A percentile compares a stretch with the other conserved stretches of the same genome.
phyloP scores from a whole-genome alignment of 1,284 basidiomycete genomes.

The Athelia psychrophila region DNA sequence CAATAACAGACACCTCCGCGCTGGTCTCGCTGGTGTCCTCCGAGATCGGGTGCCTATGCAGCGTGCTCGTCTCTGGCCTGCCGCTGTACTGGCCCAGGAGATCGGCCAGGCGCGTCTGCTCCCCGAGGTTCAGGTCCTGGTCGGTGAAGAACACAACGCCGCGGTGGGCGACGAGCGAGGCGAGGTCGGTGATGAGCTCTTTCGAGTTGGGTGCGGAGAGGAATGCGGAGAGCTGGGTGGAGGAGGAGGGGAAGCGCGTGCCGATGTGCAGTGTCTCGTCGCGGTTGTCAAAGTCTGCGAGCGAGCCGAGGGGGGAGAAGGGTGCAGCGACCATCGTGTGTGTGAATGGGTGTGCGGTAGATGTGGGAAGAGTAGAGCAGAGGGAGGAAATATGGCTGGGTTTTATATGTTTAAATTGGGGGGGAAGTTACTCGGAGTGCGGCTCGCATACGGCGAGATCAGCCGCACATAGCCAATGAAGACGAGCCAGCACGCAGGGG shows the following conservation, averaged over 20 bases:
- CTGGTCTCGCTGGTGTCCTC: constrained; percentile 47
- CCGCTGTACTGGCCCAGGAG: constrained; percentile 55
- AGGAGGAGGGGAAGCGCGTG: constrained; percentile 1
- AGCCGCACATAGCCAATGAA: too few species aligned
- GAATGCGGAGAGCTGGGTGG: constrained; percentile 1
- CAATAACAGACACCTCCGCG: constrained; percentile 47
- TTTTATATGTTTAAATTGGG: too few species aligned
- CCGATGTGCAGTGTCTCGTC: constrained; percentile 5
- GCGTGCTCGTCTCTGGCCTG: constrained; percentile 47
- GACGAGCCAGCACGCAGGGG: too few species aligned
- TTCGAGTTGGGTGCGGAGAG: constrained; percentile 28
- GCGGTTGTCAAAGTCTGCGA: constrained; percentile 1
- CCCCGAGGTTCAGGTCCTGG: constrained; percentile 43
- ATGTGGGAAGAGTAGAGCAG: neutral
- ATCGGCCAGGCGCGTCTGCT: constrained; percentile 43
- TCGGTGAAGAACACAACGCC: constrained; percentile 73
- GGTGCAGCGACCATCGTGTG: neutral
- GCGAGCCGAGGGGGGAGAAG: constrained; percentile 1
- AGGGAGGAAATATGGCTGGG: too few species aligned
- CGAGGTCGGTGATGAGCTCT: constrained; percentile 43
- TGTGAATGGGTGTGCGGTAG: too few species aligned
- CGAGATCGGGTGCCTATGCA: constrained; percentile 69
- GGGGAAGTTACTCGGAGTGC: too few species aligned
- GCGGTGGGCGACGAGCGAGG: constrained; percentile 60
- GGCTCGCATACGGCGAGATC: too few species aligned